Percentiles rank a stretch among this genome's conserved stretches.
phyloP scores from a whole-genome alignment of 805 yeast species.

The Candida dajiaensis region DNA sequence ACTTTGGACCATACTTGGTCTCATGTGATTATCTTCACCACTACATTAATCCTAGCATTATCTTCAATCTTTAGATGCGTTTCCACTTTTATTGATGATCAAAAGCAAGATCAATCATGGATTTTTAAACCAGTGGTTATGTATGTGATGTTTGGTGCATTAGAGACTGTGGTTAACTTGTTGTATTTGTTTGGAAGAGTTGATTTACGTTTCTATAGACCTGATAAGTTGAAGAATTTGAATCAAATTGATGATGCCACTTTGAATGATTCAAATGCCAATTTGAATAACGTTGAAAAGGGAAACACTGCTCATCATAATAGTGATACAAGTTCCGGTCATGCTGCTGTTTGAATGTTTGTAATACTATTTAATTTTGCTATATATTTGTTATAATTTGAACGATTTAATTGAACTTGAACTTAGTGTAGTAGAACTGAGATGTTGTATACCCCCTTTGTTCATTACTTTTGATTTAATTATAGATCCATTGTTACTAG shows the following conservation, averaged over 20 bases:
- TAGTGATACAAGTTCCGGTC: neutral
- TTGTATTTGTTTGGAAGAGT: conserved; percentile 58
- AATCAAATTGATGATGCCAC: conserved; percentile 4
- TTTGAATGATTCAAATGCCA: conserved; percentile 5
- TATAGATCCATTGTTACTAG: too few species aligned
- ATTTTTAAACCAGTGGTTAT: conserved; percentile 50
- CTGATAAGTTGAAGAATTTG: conserved; percentile 42
- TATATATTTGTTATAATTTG: too few species aligned
- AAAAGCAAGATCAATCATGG: conserved; percentile 31
- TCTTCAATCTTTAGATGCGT: conserved; percentile 48
- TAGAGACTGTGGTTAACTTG: conserved; percentile 53
- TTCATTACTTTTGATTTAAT: too few species aligned
- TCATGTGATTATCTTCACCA: conserved; percentile 33
- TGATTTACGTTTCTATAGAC: conserved; percentile 76
- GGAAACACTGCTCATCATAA: neutral
- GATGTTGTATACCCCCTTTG: too few species aligned
- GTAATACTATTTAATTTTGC: too few species aligned
- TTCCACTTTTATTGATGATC: conserved; percentile 32
- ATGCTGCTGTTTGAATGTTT: neutral
- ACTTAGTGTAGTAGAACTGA: too few species aligned
- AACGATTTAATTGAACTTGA: too few species aligned
- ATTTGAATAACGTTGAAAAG: conserved; percentile 1
- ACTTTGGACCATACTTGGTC: conserved; percentile 46
- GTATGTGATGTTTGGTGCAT: conserved; percentile 64
- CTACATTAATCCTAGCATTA: conserved; percentile 44